Evolutionary conservation across 352 stramenopile species (phyloP).

Genomic region (Phytophthora ohioensis): DNA sequence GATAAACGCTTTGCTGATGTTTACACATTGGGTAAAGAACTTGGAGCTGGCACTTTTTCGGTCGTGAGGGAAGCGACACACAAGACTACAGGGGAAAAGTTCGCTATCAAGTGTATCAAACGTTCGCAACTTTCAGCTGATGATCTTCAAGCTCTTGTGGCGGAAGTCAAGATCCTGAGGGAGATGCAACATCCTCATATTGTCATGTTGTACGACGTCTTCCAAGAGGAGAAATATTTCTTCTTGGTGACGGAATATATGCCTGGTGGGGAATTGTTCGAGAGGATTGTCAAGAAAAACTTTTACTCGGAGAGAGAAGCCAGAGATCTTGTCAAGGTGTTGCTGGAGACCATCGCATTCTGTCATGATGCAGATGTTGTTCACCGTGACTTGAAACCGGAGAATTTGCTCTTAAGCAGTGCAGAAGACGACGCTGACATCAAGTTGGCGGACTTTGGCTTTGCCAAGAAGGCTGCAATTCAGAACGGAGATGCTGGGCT

Average conservation of each 20-base stretch:
- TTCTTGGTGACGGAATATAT: constrained; percentile 99
- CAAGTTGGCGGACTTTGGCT: constrained; percentile 87
- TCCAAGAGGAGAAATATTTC: constrained; percentile 92
- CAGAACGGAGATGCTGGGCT: constrained; percentile 54
- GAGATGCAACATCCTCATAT: constrained; percentile 92
- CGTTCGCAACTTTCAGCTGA: constrained; percentile 69
- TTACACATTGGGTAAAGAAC: constrained; percentile 75
- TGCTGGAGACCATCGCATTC: constrained; percentile 87
- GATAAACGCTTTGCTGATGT: constrained; percentile 62
- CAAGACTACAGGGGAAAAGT: constrained; percentile 50
- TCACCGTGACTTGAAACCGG: constrained; percentile 96
- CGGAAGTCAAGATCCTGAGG: constrained; percentile 80
- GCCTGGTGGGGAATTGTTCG: constrained; percentile 86
- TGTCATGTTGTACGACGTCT: constrained; percentile 92
- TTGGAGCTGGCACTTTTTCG: constrained; percentile 76
- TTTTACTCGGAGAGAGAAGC: constrained; percentile 88
- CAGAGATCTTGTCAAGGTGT: constrained; percentile 76
- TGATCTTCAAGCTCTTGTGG: constrained; percentile 81
- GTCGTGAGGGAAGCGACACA: constrained; percentile 74
- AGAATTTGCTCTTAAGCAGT: constrained; percentile 94
- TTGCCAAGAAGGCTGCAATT: constrained; percentile 79
- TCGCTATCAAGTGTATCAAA: constrained; percentile 92
- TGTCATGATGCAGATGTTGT: constrained; percentile 90
- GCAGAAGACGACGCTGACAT: constrained; percentile 82
- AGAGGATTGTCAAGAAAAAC: constrained; percentile 90